phyloP scores from a whole-genome alignment of 306 rosid genomes.

The Senna tora region DNA sequence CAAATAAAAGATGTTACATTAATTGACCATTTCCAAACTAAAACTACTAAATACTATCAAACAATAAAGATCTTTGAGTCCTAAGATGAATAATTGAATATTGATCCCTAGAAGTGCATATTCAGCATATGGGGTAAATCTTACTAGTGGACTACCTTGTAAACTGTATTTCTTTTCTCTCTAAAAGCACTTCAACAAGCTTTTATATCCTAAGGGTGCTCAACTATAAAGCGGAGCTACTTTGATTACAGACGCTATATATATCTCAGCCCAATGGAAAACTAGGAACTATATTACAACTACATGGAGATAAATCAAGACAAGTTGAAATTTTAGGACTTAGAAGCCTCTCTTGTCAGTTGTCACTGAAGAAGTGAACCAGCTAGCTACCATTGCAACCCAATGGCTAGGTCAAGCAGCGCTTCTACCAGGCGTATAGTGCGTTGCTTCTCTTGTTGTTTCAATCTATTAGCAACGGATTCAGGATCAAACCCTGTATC shows the following conservation, averaged over 20 bases:
- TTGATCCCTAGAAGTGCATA: not conserved
- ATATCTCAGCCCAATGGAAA: slow-evolving; percentile 13
- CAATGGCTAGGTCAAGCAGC: slow-evolving; percentile 72
- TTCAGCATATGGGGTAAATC: too few species aligned
- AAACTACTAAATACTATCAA: too few species aligned
- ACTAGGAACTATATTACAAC: slow-evolving; percentile 4
- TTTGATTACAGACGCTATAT: slow-evolving; percentile 23
- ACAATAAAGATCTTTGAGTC: too few species aligned
- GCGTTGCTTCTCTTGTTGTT: slow-evolving; percentile 85
- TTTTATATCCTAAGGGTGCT: not conserved
- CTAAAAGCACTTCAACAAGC: slow-evolving; percentile 11
- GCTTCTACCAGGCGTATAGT: slow-evolving; percentile 76
- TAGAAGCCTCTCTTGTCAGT: not conserved
- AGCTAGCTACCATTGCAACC: slow-evolving; percentile 66
- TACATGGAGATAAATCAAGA: slow-evolving; percentile 28
- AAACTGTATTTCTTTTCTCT: not conserved
- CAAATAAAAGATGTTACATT: too few species aligned
- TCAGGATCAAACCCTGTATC: slow-evolving; percentile 65
- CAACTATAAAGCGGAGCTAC: not conserved
- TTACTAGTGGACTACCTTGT: not conserved
- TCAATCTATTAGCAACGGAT: slow-evolving; percentile 80
- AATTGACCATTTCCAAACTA: too few species aligned
- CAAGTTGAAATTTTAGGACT: not conserved
- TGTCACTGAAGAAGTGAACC: not conserved
- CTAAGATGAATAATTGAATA: too few species aligned